Evolutionary conservation across 2,329 filamentous ascomycete genomes (phyloP), one percentile per base, ranked within the genome.

Genomic region (Metarhizium sp.): DNA sequence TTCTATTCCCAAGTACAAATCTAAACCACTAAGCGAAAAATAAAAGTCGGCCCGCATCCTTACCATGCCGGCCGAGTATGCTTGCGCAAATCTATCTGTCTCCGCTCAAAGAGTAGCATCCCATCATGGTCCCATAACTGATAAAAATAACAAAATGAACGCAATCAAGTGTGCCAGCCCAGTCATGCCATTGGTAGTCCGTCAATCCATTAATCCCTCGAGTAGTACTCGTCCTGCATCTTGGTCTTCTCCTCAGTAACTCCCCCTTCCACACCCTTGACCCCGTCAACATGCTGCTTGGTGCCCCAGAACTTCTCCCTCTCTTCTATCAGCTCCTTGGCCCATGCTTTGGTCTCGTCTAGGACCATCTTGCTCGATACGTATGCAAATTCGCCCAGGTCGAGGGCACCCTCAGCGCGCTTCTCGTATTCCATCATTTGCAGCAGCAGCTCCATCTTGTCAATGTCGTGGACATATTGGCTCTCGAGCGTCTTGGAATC

Each of bases 361-460:
- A 95, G 76, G 54, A 79, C 77, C 61, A 97, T 86, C 63, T 81
- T 83, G 50, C 75, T 78, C 8, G 88, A 82, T 2, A 96, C 94
- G 66, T 87, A 86, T 0, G 84, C 81, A 63, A 99, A 97, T 74
- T 99, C 94, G 53, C 87, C 83, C 52, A 99, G 74, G 69, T 97
- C 90, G 43, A 90, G 70, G 59, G 75, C 72, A 32, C 82, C 82
- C 55, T 84, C 73, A 51, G 82, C 77, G 13, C 78, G 74, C 64
- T 87, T 86, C 80, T 99, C 94, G 67, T 99, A 99, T 71, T 99
- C 94, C 34, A 95, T 76, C 88, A 96, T 96, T 75, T 99, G 94
- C 66, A 95, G 75, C 58, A 99, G 73, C 61, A 99, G 76, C 75
- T 99, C 94, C 70, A 99, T 85, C 84, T 97, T 97, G 73, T 99